A percentile compares a stretch with the other conserved stretches of the same genome.
phyloP scores from a whole-genome alignment of 1,139 yeast species.

The Sugiyamaella castrensis region DNA sequence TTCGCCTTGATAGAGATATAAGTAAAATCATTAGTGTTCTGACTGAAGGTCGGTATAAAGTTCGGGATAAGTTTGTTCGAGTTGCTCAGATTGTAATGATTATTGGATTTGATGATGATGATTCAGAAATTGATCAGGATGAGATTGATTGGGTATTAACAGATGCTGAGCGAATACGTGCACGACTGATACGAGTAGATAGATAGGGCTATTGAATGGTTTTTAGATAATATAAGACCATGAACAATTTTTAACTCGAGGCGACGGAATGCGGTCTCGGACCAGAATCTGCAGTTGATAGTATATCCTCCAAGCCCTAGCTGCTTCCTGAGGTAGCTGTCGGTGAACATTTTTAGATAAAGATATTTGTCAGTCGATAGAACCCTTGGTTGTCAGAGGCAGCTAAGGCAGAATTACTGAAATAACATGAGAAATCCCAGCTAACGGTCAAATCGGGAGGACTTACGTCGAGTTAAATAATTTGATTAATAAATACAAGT shows the following conservation, averaged over 20 bases:
- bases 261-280: no score
- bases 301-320: no score
- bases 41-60: conserved; percentile 47
- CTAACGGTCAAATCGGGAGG: no score
- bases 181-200: conserved; percentile 37
- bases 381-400: no score
- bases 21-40: conserved; percentile 56
- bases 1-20: conserved; percentile 79
- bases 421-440: no score
- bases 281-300: no score
- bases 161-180: conserved; percentile 66
- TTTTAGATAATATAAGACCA: background rate
- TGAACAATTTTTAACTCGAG: no score
- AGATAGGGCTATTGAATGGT: no score
- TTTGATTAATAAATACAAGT: background rate
- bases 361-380: no score
- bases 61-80: conserved; percentile 74
- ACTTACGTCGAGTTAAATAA: no score
- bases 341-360: no score
- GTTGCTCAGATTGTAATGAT: conserved; percentile 81
- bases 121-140: conserved; percentile 61
- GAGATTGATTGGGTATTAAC: conserved; percentile 77
- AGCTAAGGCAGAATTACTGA: no score
- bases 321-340: background rate
- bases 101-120: conserved; percentile 82